Evolutionary conservation across 495 filamentous ascomycete species (phyloP), one percentile per base, ranked within the genome.

Genomic region (Aspergillus heteromorphus): DNA sequence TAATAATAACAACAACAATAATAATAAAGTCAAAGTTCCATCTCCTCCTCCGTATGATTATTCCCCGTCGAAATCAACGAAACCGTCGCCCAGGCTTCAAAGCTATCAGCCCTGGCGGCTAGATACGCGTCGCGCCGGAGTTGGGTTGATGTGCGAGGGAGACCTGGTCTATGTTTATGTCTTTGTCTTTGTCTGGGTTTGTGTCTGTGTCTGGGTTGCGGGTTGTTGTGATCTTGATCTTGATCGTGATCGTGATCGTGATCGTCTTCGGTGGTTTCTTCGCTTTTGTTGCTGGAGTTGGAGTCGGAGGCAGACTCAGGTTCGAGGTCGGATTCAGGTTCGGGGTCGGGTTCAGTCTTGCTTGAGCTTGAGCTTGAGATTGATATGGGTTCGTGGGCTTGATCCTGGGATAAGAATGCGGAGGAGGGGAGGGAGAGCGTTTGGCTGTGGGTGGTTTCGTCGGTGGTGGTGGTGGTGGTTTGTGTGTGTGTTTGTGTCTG

Each of bases 31-130:
- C 55, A 80, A n/a, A 82, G 57, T 53, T 82, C 79, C 45, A 71
- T 53, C 61, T 81, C 79, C 49, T 71, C 68, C 47, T 77, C 71
- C 0, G 69, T 62, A 58, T 81, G 79, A 53, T 76, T 74, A 55
- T 71, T 62, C 13, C 69, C 68, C 11, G 74, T 71, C 23, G 79
- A 81, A 43, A 78, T 58, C 25, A 80, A 62, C 14, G 73, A 65
- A 17, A 76, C 55, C 19, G 71, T 65, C 34, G 64, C 64, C 79
- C 79, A 82, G 1, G 63, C 69, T 25, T 68, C 64, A 50, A 61
- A 73, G 9, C 54, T 74, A 45, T 65, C 68, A 42, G 64, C 65
- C 11, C 53, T 49, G 6, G 73, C 74, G 34, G 74, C 75, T 6
- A 69, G 49, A 36, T 75, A 79, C 5, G 76, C 73, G 47, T 58